Evolutionary conservation across 768 basidiomycete species (phyloP).

Genomic region (Mycena haematopus): DNA sequence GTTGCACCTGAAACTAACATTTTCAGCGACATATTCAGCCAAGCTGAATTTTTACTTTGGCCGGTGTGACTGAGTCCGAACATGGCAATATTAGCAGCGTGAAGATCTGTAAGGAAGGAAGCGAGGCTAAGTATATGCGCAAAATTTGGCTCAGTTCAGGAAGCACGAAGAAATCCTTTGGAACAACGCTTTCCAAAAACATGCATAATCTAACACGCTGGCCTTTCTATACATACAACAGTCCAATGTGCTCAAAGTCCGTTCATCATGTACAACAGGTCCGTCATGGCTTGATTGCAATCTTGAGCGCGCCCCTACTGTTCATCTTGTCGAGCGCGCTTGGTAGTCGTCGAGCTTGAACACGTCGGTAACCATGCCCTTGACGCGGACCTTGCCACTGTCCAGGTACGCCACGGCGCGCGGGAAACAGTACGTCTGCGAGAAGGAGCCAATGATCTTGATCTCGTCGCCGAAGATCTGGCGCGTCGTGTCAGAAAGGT

Average conservation of each 20-base stretch:
- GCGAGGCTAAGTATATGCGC: background rate
- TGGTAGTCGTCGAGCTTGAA: slow-evolving; percentile 54
- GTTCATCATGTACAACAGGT: background rate
- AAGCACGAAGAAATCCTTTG: background rate
- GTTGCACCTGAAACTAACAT: no score
- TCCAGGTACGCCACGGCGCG: slow-evolving; percentile 93
- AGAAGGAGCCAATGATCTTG: slow-evolving; percentile 91
- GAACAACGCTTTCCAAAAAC: background rate
- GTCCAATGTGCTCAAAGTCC: background rate
- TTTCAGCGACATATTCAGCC: no score
- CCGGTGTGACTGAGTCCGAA: no score
- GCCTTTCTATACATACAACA: background rate
- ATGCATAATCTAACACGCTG: background rate
- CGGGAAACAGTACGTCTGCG: slow-evolving; percentile 90
- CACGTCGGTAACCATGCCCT: slow-evolving; percentile 68
- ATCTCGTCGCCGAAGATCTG: slow-evolving; percentile 77
- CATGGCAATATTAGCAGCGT: background rate
- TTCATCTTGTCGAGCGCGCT: slow-evolving; percentile 60
- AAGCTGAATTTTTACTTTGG: no score
- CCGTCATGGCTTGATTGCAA: slow-evolving; percentile 60
- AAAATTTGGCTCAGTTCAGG: background rate
- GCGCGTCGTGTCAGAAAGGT: background rate
- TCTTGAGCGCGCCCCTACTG: slow-evolving; percentile 48
- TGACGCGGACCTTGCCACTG: slow-evolving; percentile 80
- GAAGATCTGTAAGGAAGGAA: background rate